Conservation (phyloP, 2,329 filamentous ascomycete genomes). For the Nannizziopsis barbatae region DNA sequence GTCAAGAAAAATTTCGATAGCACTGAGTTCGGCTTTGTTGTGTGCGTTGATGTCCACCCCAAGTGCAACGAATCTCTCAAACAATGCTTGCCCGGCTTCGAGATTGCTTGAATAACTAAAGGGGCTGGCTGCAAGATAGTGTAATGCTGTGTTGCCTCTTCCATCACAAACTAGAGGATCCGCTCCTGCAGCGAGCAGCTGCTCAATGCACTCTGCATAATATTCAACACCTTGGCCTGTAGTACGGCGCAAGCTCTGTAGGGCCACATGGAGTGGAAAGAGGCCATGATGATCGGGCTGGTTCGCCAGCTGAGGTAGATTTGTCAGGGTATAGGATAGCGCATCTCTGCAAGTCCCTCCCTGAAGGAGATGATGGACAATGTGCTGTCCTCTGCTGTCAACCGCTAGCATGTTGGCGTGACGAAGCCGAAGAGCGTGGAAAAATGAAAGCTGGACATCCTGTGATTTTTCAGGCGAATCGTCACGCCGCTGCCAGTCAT, state of each 20-base stretch:
- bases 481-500: neutral
- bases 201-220: conserved; percentile 3
- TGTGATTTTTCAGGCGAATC: neutral
- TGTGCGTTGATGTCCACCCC: conserved; percentile 8
- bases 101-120: neutral
- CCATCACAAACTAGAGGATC: conserved; percentile 13
- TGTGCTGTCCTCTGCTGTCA: conserved; percentile 14
- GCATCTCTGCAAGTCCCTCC: conserved; percentile 5
- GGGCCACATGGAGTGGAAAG: conserved; percentile 11
- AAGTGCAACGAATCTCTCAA: conserved; percentile 6
- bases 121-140: conserved; percentile 14
- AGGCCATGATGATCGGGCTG: conserved; percentile 11
- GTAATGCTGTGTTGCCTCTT: conserved; percentile 15
- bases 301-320: conserved; percentile 9
- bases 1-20: conserved; percentile 7
- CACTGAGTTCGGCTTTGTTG: conserved; percentile 4
- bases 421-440: conserved; percentile 11
- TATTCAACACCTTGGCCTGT: neutral
- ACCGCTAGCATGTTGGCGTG: conserved; percentile 13
- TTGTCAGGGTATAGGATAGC: conserved; percentile 7
- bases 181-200: conserved; percentile 9
- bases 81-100: conserved; percentile 1
- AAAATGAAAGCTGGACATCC: conserved; percentile 5
- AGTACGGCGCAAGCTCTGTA: conserved; percentile 6
- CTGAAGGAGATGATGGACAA: conserved; percentile 12